Base-by-base conservation (phyloP, 495 filamentous ascomycete genomes). In the Lophiotrema nucula region DNA sequence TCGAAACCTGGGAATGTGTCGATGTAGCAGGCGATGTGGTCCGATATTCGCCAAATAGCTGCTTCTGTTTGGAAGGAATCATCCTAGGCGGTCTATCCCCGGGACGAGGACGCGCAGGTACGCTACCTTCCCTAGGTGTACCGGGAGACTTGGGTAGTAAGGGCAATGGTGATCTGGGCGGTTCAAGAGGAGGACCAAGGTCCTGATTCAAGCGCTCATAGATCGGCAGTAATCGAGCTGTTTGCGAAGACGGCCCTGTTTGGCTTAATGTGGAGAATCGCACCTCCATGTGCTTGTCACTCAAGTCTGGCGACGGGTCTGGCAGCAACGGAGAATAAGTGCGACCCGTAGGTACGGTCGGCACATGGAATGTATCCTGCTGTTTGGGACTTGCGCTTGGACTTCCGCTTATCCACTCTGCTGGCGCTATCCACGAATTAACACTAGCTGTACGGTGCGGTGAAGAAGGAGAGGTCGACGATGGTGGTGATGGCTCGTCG, bases 251-350 rank as follows among this genome's bases (percentile, higher is more conserved):
- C 5, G 2, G 3, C 6, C 18, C 19, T 12, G 1, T 21, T 28
- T 15, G 2, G 22, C 43, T 37, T 23, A n/a, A 2, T 19, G 48
- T 19, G 42, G 15, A 12, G n/a, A n/a, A n/a, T n/a, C n/a, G n/a
- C 15, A 55, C 26, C 27, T 52, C 46, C 48, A 58, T 58, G 47
- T n/a, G 21, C n/a, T 31, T 53, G 23, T 59, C 61, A 6, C 21
- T n/a, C 25, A 26, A 4, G 37, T 55, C 56, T 15, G 56, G 47
- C 15, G 51, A 56, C 13, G 56, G 38, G 1, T 65, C 61, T 51
- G 61, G 61, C 8, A 65, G 43, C 19, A 65, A 45, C 23, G 61
- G 61, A 10, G 57, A 61, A 16, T 61, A 65, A 22, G 51, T 37
- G 15, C 51, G 54, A 46, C n/a, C 22, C 23, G 35, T 5, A 1